Base-by-base conservation (phyloP, 768 basidiomycete genomes). In the Ramaria rubella region DNA sequence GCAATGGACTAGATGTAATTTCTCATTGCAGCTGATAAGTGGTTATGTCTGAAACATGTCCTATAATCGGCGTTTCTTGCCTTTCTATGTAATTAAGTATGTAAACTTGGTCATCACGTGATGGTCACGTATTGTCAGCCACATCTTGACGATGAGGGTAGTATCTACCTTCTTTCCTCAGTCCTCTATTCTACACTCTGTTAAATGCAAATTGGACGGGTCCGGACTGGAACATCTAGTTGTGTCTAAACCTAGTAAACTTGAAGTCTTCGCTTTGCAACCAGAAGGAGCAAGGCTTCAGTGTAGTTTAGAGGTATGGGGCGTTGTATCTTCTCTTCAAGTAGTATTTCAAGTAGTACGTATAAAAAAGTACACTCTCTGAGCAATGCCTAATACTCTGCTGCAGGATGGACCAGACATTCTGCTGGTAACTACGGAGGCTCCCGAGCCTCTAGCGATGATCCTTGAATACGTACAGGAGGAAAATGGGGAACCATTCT, bases 161-260 rank as follows among this genome's bases (percentile, higher is more conserved):
- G 77, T 90, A 30, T 79, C 83, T 9, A 91, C 90, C 6, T 89
- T 90, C 67, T 87, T 90, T 66, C 77, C 76, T 4, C 78, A 88
- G 2, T 86, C 90, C 1, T 85, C 90, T 1, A 84, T 90, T 49
- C 61, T 82, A 8, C 75, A 75, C 60, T 90, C 88, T 27, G 65
- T 85, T 24, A 89, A 82, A 74, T 89, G 84, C 68, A 71, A 70
- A 5, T 75, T 92, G 3, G 67, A 78, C 6, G 70, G 77, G 60
- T 52, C 63, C 6, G 73, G 74, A 44, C 69, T 78, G 9, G 82
- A 88, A 43, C 80, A 84, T 65, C 78, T 92, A 33, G 81, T 86
- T 26, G 75, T 89, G 33, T 84, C 81, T 9, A 90, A 86, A 66
- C 67, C 80, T 5, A 81, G 83, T 66, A 75, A 75, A 57, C 62